These are phyloP conservation scores for Aristolochia californica DNA, from an alignment of 164 flowering plant species.

Conservation along the genomic window DNA sequence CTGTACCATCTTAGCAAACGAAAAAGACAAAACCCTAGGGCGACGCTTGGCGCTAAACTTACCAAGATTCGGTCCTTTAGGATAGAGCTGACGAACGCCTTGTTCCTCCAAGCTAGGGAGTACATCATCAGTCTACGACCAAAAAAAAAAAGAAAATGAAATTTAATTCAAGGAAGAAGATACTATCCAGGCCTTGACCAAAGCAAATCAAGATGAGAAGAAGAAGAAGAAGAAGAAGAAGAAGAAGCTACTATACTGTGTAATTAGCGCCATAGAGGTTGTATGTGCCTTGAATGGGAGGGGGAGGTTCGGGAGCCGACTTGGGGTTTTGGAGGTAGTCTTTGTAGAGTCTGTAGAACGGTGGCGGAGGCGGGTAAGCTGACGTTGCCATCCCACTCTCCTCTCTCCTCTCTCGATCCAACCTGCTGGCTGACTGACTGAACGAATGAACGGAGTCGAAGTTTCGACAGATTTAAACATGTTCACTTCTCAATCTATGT, in stretches of 20 bases:
- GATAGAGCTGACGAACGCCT: constrained; percentile 85
- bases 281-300: constrained; percentile 77
- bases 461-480: too few relatives aligned
- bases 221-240: background rate
- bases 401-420: background rate
- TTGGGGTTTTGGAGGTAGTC: constrained; percentile 49
- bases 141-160: background rate
- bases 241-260: constrained; percentile 33
- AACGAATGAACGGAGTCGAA: too few relatives aligned
- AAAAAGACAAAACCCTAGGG: too few relatives aligned
- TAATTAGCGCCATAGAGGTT: constrained; percentile 61
- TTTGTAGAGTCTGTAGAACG: constrained; percentile 81
- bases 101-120: constrained; percentile 95
- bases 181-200: background rate
- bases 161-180: background rate
- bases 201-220: background rate
- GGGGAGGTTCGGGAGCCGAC: constrained; percentile 82
- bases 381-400: constrained; percentile 43
- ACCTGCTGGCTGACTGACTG: too few relatives aligned
- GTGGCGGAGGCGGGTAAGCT: constrained; percentile 94
- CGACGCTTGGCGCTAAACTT: constrained; percentile 8
- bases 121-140: constrained; percentile 71
- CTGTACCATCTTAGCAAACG: background rate
- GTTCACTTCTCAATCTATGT: too few relatives aligned
- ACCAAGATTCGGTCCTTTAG: constrained; percentile 78